Conservation (phyloP, 441 rosid genomes). For the Populus tomentosa region DNA sequence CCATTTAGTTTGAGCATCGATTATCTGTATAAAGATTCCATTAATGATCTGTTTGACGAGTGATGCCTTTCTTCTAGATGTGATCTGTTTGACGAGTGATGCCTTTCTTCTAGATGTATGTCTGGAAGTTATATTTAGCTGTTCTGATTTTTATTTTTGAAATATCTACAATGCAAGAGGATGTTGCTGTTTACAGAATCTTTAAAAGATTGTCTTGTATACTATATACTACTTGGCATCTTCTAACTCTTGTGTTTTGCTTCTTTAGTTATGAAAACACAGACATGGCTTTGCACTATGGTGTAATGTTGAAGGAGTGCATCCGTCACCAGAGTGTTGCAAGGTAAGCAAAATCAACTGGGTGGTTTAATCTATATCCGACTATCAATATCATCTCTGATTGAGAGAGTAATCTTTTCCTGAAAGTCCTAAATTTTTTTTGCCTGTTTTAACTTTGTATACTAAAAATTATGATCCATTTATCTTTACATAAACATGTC, state of each 20-base stretch:
- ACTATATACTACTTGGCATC: conserved; percentile 9
- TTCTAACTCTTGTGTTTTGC: conserved; percentile 17
- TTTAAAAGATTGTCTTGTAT: neutral
- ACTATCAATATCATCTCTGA: neutral
- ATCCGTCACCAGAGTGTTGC: conserved; percentile 94
- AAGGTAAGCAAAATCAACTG: conserved; percentile 40
- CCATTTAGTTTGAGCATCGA: neutral
- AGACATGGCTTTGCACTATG: conserved; percentile 96
- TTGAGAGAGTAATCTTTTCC: neutral
- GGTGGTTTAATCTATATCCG: conserved; percentile 1
- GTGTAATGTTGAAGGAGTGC: conserved; percentile 97
- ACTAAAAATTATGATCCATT: neutral
- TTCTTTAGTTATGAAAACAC: conserved; percentile 64
- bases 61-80: neutral
- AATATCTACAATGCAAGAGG: neutral
- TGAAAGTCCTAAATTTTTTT: neutral
- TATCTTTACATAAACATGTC: neutral
- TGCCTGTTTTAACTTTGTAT: neutral
- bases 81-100: neutral
- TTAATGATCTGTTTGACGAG: neutral
- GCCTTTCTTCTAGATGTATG: neutral
- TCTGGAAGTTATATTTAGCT: neutral
- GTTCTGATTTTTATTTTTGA: neutral
- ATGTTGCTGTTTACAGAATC: neutral
- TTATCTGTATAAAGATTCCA: neutral